A percentile compares a stretch with the other conserved stretches of the same genome.
These are phyloP conservation scores for Fragosphaeria purpurea DNA, from an alignment of 2,329 filamentous ascomycete species.

Conservation along the genomic window DNA sequence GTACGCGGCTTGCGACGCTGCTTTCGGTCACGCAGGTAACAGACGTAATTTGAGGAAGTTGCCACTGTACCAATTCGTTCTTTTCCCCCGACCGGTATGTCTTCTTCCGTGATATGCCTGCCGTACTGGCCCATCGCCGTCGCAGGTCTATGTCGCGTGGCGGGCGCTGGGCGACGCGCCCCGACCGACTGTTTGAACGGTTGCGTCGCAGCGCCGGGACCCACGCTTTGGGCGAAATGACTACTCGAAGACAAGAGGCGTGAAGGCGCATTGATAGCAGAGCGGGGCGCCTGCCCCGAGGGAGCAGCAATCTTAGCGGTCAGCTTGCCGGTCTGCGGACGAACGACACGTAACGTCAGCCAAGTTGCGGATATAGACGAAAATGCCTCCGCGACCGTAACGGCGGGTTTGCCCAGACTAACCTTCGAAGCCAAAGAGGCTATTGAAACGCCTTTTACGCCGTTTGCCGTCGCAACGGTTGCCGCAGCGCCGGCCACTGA, in stretches of 20 bases:
- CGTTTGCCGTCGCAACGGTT: slow-evolving; percentile 23
- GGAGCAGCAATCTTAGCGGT: neutral
- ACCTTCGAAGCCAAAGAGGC: slow-evolving; percentile 9
- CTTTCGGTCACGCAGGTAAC: slow-evolving; percentile 13
- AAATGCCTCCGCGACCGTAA: too few species aligned
- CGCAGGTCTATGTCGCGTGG: slow-evolving; percentile 30
- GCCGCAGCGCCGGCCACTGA: slow-evolving; percentile 25
- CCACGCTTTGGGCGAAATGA: slow-evolving; percentile 48
- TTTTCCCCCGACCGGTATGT: slow-evolving; percentile 11
- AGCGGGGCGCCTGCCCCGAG: slow-evolving; percentile 18
- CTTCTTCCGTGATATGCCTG: slow-evolving; percentile 15
- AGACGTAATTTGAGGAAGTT: slow-evolving; percentile 12
- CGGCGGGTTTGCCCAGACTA: neutral
- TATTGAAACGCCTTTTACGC: slow-evolving; percentile 32
- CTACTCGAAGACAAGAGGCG: slow-evolving; percentile 22
- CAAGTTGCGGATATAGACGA: neutral
- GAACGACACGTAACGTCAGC: too few species aligned
- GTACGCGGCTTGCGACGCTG: slow-evolving; percentile 12
- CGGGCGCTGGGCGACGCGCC: slow-evolving; percentile 28
- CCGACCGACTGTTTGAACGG: slow-evolving; percentile 36
- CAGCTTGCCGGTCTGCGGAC: too few species aligned
- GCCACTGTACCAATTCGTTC: slow-evolving; percentile 30
- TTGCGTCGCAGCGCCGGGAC: slow-evolving; percentile 41
- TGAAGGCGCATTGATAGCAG: slow-evolving; percentile 15
- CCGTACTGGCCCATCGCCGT: slow-evolving; percentile 24